Evolutionary conservation across 2,329 filamentous ascomycete species (phyloP), one percentile per base, ranked within the genome.

Genomic region (Myriangium duriaei): DNA sequence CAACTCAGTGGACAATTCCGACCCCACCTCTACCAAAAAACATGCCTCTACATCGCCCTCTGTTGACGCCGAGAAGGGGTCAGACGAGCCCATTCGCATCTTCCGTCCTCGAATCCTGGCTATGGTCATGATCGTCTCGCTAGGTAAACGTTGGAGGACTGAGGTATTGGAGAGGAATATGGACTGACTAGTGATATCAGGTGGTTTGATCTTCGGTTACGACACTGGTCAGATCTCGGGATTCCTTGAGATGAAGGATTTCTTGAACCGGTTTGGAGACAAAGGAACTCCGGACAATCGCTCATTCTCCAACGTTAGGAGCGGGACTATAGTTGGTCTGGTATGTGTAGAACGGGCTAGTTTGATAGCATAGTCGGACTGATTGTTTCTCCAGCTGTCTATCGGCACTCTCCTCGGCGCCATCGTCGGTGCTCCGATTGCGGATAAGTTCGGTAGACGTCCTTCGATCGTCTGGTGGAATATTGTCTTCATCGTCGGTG

Each of bases 291-390:
- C 60, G 21, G 65, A 63, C 34, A 45, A 48, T 1, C 63, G 64
- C 46, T 46, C 52, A 13, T 80, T 80, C 56, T 68, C 63, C 39
- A 68, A 76, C 12, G 68, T 66, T 4, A 65, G 74, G 38, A 72
- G 76, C 46, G 77, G 76, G 35, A 71, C 73, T 11, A 75, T 81
- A 42, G 70, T 75, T 38, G 74, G 71, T 46, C 62, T 80, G n/a
- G 21, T 26, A 26, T 7, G 21, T 61, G 77, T 31, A 31, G n/a
- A n/a, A n/a, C n/a, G n/a, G n/a, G n/a, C n/a, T n/a, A n/a, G n/a
- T n/a, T n/a, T 34, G 30, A 7, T n/a, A 29, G 4, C 21, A 17
- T 5, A 9, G 9, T 28, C 9, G 9, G 24, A 9, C n/a, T n/a
- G 12, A 19, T 33, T 32, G 16, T n/a, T 28, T 28, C 21, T n/a